Evolutionary conservation across 441 rosid genomes (phyloP), one percentile per base, ranked within the genome.

Genomic region (Rhodomyrtus psidioides): DNA sequence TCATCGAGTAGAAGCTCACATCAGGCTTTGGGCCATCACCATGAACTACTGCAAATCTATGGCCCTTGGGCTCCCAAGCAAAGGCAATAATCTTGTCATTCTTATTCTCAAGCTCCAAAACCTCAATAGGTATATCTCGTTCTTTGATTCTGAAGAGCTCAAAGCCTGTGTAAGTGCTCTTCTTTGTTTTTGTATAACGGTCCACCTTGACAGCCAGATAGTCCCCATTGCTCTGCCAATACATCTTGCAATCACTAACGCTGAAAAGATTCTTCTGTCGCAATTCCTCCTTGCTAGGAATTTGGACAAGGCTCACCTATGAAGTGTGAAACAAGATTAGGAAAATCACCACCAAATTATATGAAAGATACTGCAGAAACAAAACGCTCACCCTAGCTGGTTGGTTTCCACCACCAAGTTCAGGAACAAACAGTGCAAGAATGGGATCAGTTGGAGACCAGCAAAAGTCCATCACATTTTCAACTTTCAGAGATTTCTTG

Each of bases 51-150:
- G 98, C 99, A 88, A 96, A 96, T 55, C 99, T 93, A 85, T 97
- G 99, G 65, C 99, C 99, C 92, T 94, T 97, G 9, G 99, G 99
- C 91, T 96, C 97, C 99, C 99, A 95, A 1, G 99, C 95, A 87
- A 97, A 97, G 81, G 96, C 97, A 83, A 96, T 94, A 81, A 97
- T 94, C 94, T 97, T 97, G 82, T 96, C 99, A 53, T 93, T 95
- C 93, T 97, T 97, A 87, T 97, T 97, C 87, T 97, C 99, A 74
- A 97, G 94, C 93, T 97, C 99, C 92, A 97, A 92, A 81, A 97
- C 98, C 92, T 97, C 99, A 54, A 96, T 96, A 9, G 99, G 99
- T 81, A 97, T 96, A 85, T 97, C 99, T 27, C 98, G 92, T 86
- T 97, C 99, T 87, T 97, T 96, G 65, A 97, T 95, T 59, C 99